phyloP scores from a whole-genome alignment of 2,329 filamentous ascomycete species.

The Fusarium lateritium region DNA sequence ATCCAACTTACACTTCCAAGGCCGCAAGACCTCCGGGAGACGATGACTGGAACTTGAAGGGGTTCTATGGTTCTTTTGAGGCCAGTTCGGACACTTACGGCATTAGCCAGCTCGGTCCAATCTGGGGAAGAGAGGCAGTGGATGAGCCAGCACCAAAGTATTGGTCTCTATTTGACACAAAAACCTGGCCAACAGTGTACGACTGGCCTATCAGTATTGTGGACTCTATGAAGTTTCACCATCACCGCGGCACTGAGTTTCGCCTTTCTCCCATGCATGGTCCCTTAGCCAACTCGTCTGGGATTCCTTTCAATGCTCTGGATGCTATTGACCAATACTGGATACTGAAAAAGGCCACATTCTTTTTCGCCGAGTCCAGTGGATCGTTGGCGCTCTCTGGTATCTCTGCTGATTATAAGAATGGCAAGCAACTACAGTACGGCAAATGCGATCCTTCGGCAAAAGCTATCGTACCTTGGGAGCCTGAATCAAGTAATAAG shows the following conservation, averaged over 20 bases:
- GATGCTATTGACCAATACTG: neutral
- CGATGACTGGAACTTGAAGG: slow-evolving; percentile 3
- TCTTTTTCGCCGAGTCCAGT: neutral
- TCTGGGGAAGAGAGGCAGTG: neutral
- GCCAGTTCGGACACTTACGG: neutral
- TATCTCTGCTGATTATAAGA: neutral
- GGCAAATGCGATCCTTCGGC: neutral
- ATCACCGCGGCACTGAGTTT: neutral
- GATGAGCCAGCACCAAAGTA: neutral
- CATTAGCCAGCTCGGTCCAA: neutral
- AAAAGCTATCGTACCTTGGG: neutral
- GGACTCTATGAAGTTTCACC: neutral
- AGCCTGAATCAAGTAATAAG: neutral
- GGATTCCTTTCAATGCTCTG: neutral
- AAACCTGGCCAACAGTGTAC: neutral
- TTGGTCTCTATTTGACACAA: neutral
- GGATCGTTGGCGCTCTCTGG: neutral
- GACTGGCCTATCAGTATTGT: neutral
- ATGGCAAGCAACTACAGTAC: slow-evolving; percentile 1
- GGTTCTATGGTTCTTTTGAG: slow-evolving; percentile 10
- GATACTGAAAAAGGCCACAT: neutral
- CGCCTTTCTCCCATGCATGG: neutral
- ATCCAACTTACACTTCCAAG: neutral
- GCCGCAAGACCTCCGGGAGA: neutral
- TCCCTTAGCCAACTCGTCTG: neutral